These are phyloP conservation scores for Candida schatavii DNA, from an alignment of 805 yeast genomes.

Conservation along the genomic window DNA sequence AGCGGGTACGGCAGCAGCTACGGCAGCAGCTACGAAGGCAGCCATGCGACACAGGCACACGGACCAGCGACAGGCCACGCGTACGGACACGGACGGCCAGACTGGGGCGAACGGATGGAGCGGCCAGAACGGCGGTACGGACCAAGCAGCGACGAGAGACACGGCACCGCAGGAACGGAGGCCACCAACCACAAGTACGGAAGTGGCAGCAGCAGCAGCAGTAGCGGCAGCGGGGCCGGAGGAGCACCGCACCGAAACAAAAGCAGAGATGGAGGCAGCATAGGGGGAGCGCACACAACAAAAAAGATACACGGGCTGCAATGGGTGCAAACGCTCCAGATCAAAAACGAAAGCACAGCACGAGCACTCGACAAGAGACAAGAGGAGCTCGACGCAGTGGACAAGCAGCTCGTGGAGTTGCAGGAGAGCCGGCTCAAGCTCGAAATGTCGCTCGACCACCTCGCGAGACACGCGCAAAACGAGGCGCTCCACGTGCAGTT, in stretches of 20 bases:
- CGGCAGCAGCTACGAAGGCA: too few species aligned
- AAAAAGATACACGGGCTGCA: constrained; percentile 17
- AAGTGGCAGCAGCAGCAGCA: background rate
- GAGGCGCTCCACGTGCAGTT: constrained; percentile 35
- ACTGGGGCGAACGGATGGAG: too few species aligned
- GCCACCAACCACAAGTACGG: background rate
- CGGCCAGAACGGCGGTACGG: too few species aligned
- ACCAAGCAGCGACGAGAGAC: too few species aligned
- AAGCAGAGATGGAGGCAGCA: background rate
- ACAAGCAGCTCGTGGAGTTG: constrained; percentile 23
- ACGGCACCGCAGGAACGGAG: too few species aligned
- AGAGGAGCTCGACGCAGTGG: constrained; percentile 21
- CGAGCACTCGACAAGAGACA: constrained; percentile 23
- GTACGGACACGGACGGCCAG: too few species aligned
- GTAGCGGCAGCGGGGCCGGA: background rate
- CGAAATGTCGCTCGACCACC: constrained; percentile 12
- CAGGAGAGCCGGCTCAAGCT: constrained; percentile 23
- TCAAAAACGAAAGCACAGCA: constrained; percentile 24
- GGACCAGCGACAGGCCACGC: too few species aligned
- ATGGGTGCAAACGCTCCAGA: constrained; percentile 30
- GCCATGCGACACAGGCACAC: too few species aligned
- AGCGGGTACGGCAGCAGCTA: constrained; percentile 11
- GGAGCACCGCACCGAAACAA: background rate
- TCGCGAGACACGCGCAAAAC: constrained; percentile 24
- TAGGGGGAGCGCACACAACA: too few species aligned